Conservation (phyloP, 306 rosid species). For the Urtica urens region DNA sequence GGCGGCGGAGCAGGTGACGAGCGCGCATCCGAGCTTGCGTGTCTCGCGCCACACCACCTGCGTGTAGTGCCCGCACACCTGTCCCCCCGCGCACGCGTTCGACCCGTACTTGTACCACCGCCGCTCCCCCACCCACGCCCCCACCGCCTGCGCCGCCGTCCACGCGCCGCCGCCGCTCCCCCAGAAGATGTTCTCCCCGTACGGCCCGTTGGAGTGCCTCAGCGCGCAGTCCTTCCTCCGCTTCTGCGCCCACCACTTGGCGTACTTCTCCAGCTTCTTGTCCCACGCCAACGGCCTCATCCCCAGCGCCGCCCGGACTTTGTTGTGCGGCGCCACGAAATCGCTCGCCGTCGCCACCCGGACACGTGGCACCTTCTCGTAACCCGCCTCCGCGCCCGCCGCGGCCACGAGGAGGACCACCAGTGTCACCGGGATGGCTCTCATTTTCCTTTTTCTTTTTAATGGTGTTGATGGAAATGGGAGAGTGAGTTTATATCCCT, state of each 20-base stretch:
- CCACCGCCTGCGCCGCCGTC: conserved; percentile 59
- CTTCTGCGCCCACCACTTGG: conserved; percentile 58
- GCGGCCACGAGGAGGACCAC: conserved; percentile 18
- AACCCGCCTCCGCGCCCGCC: neutral
- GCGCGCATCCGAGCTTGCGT: conserved; percentile 52
- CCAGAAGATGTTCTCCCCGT: conserved; percentile 93
- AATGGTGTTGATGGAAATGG: neutral
- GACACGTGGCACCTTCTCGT: neutral
- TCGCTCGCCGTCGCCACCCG: neutral
- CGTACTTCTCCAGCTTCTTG: conserved; percentile 34
- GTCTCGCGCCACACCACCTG: conserved; percentile 73
- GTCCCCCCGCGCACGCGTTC: conserved; percentile 42
- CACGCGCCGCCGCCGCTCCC: conserved; percentile 74
- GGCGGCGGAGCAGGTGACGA: conserved; percentile 37
- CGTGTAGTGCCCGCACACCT: conserved; percentile 79
- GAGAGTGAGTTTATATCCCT: neutral
- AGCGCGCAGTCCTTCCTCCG: conserved; percentile 58
- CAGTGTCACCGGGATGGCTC: neutral
- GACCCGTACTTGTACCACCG: conserved; percentile 40
- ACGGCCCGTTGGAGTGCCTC: conserved; percentile 67
- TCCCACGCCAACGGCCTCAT: conserved; percentile 48
- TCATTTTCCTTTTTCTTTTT: conserved; percentile 6
- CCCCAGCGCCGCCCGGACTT: conserved; percentile 31
- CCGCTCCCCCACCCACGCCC: conserved; percentile 59
- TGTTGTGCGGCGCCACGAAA: conserved; percentile 61